Base-by-base conservation (phyloP, 805 yeast species). In the Barnettozyma sp. region DNA sequence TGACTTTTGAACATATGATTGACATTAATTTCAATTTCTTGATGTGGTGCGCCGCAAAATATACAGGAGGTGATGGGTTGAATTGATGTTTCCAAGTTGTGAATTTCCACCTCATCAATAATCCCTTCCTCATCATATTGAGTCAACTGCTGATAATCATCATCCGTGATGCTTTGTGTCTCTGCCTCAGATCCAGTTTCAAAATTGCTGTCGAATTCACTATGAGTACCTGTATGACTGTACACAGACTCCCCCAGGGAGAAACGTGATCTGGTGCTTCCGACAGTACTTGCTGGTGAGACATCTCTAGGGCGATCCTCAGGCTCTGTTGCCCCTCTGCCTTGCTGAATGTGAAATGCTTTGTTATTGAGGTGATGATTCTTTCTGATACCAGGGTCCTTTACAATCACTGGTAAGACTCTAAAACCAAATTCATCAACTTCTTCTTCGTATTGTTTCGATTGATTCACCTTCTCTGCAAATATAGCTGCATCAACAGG, bases 1-100 rank as follows among this genome's bases (percentile, higher is more conserved):
- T 83, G 96, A 24, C 58, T 64, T 40, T 68, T 69, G 51, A 73
- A 77, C 94, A 92, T 82, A 57, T 92, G 95, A 20, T 66, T 68
- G 21, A 82, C 69, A 42, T 79, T 79, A 23, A 63, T 67, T 46
- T 78, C 83, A 13, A 76, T 52, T 20, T 72, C 75, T 11, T 54
- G 60, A 42, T 74, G 70, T 34, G 71, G 64, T 20, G 60, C 48
- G 20, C 78, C 80, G 58, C 84, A 77, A 45, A 63, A 77, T 30
- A 76, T 66, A 48, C 84, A 78, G 27, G 65, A 62, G 0, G 71
- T 65, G 17, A 65, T 58, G 6, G 74, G 69, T 14, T 66, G 58
- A 5, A 62, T 49, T 23, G 55, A 58, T 12, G 51, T 54, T 22
- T 46, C 62, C 16, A 44, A 44, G 12, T 43, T 43, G 3, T 41